A percentile compares a stretch with the other conserved stretches of the same genome.
phyloP scores from a whole-genome alignment of 2,329 filamentous ascomycete genomes.

The Xylariaceae sp. region DNA sequence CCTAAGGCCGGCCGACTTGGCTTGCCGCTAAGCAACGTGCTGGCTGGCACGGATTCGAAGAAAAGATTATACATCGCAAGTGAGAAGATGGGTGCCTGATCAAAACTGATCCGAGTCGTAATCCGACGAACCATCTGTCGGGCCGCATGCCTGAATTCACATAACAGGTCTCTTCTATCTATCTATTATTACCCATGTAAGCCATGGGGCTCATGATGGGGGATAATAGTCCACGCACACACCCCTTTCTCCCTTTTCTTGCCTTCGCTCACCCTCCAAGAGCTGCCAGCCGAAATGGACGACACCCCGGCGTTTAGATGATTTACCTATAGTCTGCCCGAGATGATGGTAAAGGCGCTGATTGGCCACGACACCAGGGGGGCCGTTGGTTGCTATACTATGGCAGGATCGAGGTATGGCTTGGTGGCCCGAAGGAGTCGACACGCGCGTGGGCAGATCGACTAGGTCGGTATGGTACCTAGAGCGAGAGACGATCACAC shows the following conservation, averaged over 20 bases:
- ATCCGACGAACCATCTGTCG: constrained; percentile 2
- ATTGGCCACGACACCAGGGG: constrained; percentile 14
- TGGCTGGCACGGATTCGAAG: constrained; percentile 23
- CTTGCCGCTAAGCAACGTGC: constrained; percentile 22
- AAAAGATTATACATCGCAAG: constrained; percentile 7
- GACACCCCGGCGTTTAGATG: neutral
- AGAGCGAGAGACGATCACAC: neutral
- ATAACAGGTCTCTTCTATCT: neutral
- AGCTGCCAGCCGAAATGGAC: constrained; percentile 2
- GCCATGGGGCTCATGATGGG: no score
- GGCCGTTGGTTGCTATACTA: neutral
- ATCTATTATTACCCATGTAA: neutral
- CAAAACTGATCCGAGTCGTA: neutral
- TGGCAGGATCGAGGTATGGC: constrained; percentile 13
- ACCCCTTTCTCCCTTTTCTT: neutral
- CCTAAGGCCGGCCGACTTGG: constrained; percentile 21
- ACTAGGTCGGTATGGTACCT: neutral
- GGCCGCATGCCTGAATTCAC: constrained; percentile 1
- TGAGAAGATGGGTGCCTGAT: constrained; percentile 1
- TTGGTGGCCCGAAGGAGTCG: constrained; percentile 12
- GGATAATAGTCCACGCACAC: neutral
- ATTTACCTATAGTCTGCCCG: constrained; percentile 11
- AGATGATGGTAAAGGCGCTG: constrained; percentile 17
- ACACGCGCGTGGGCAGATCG: neutral
- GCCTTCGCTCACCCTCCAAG: neutral